phyloP scores from a whole-genome alignment of 2,329 filamentous ascomycete species.

The Arachnopeziza araneosa region DNA sequence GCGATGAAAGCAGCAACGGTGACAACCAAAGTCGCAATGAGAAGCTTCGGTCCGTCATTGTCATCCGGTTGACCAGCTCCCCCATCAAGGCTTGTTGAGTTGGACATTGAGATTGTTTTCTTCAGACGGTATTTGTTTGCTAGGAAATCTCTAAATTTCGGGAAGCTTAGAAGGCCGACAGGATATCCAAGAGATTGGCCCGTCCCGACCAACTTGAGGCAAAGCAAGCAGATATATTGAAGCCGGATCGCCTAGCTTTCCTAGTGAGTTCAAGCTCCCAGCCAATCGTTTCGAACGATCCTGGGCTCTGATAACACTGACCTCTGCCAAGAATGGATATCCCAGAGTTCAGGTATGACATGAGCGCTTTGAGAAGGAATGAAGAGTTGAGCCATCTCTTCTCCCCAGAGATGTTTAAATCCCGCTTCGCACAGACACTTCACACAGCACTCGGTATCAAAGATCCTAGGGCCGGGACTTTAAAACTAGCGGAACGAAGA shows the following conservation, averaged over 20 bases:
- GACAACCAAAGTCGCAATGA: slow-evolving; percentile 3
- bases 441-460: neutral
- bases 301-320: neutral
- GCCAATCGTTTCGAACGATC: neutral
- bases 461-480: neutral
- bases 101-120: neutral
- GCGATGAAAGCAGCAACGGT: slow-evolving; percentile 29
- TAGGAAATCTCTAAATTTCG: neutral
- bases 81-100: neutral
- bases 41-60: slow-evolving; percentile 4
- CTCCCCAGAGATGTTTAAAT: neutral
- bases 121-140: neutral
- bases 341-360: neutral
- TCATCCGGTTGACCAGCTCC: slow-evolving; percentile 5
- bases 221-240: neutral
- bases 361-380: neutral
- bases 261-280: neutral
- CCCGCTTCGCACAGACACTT: neutral
- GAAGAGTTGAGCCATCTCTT: neutral
- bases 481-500: neutral
- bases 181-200: neutral
- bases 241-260: neutral
- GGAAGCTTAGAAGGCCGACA: too few relatives aligned
- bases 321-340: neutral
- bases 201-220: neutral